Conservation (phyloP, 139 green algal species). For the Astrephomene gubernaculifera region DNA sequence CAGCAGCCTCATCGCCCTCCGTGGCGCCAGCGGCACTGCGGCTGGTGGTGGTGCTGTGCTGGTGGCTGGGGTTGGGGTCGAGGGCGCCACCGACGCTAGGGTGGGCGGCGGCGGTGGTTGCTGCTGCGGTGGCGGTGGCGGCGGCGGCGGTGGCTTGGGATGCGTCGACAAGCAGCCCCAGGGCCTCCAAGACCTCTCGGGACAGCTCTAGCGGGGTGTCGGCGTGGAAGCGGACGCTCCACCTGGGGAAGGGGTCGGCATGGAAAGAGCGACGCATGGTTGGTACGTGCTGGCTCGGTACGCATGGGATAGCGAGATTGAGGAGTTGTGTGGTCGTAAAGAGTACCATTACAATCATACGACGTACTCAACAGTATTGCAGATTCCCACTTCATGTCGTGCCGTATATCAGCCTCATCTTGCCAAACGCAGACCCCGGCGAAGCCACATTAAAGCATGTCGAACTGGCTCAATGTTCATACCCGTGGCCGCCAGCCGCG, state of each 20-base stretch:
- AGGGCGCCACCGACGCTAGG: neutral
- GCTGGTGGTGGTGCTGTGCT: neutral
- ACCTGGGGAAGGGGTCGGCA: neutral
- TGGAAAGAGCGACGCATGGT: neutral
- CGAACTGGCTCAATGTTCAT: neutral
- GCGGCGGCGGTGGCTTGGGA: neutral
- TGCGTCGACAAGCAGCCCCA: constrained; percentile 37
- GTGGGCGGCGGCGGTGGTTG: neutral
- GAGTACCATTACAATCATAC: too few species aligned
- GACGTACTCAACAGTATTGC: too few species aligned
- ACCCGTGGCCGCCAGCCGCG: too few species aligned
- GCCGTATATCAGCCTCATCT: too few species aligned
- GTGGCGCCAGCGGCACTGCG: neutral
- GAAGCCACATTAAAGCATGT: too few species aligned
- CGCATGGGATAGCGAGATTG: too few species aligned
- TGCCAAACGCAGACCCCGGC: too few species aligned
- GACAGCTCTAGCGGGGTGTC: constrained; percentile 45
- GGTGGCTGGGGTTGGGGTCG: neutral
- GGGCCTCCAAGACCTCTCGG: neutral
- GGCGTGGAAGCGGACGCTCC: constrained; percentile 44
- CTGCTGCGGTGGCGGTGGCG: constrained; percentile 20
- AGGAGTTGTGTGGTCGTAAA: too few species aligned
- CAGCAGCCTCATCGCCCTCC: neutral
- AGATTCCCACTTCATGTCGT: too few species aligned
- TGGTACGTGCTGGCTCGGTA: too few species aligned